Conservation (phyloP, 2,329 filamentous ascomycete species). For the Didymella segeticola region DNA sequence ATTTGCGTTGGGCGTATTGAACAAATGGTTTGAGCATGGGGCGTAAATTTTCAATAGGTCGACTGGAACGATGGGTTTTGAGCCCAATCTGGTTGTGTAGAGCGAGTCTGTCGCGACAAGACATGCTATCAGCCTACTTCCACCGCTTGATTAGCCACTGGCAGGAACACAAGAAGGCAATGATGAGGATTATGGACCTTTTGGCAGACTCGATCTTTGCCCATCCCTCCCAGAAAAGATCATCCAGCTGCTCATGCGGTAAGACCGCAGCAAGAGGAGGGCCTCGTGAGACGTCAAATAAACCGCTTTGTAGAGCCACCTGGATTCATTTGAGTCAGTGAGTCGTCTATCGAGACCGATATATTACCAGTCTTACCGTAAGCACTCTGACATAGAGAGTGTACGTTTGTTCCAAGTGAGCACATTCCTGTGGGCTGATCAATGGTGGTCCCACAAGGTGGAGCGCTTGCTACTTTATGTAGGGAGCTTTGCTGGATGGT, state of each 20-base stretch:
- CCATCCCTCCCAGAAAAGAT: neutral
- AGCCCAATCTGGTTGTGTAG: neutral
- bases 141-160: neutral
- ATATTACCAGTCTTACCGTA: neutral
- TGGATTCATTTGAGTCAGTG: neutral
- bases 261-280: neutral
- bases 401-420: neutral
- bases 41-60: neutral
- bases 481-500: neutral
- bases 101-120: neutral
- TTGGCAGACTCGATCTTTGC: neutral
- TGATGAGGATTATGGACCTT: neutral
- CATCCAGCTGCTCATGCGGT: neutral
- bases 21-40: neutral
- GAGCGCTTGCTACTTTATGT: neutral
- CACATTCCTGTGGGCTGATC: neutral
- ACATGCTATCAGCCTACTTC: neutral
- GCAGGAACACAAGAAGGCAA: neutral
- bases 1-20: neutral
- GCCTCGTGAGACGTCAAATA: neutral
- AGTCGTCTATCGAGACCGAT: neutral
- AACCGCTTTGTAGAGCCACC: neutral
- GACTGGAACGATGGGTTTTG: neutral
- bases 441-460: neutral
- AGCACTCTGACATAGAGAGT: neutral